These are phyloP conservation scores for Russula sp. DNA, from an alignment of 768 basidiomycete genomes.

Conservation along the genomic window DNA sequence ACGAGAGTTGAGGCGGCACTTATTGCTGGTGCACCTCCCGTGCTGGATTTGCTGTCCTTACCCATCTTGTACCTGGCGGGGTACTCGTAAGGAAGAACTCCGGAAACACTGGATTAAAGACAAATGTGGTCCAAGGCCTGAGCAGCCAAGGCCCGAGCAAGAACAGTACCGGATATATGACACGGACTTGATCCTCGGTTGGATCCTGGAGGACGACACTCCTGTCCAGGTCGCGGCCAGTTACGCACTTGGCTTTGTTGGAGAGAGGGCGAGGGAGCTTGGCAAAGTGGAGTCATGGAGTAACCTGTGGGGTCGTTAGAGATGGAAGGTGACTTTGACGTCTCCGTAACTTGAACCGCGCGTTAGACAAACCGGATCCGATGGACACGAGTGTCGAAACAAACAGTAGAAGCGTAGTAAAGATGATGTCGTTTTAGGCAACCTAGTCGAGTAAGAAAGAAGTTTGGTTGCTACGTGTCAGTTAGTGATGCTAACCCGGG, in stretches of 20 bases:
- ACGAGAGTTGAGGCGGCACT: constrained; percentile 2
- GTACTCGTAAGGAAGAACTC: not conserved
- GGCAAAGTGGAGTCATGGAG: not conserved
- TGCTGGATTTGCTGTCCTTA: constrained; percentile 7
- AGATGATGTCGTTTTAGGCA: not conserved
- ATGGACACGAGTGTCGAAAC: not conserved
- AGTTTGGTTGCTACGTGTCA: not conserved
- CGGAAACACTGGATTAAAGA: not conserved
- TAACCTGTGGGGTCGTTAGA: not conserved
- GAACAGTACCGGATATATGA: not conserved
- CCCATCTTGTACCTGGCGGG: constrained; percentile 5
- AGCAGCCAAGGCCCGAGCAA: not conserved
- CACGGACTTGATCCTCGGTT: not conserved
- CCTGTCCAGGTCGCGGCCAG: not conserved
- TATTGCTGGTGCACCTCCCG: not conserved
- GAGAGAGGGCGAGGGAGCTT: constrained; percentile 7
- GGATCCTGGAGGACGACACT: not conserved
- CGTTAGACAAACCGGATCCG: not conserved
- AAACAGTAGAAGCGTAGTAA: not conserved
- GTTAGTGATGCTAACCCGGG: too few species aligned
- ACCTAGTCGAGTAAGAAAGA: not conserved
- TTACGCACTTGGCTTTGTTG: constrained; percentile 1
- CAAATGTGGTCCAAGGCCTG: not conserved
- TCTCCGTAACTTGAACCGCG: too few species aligned
- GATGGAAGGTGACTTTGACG: too few species aligned